Percentiles rank a stretch among this genome's conserved stretches.
Evolutionary conservation across 2,329 filamentous ascomycete species (phyloP).

Genomic region (Pyricularia sp.): DNA sequence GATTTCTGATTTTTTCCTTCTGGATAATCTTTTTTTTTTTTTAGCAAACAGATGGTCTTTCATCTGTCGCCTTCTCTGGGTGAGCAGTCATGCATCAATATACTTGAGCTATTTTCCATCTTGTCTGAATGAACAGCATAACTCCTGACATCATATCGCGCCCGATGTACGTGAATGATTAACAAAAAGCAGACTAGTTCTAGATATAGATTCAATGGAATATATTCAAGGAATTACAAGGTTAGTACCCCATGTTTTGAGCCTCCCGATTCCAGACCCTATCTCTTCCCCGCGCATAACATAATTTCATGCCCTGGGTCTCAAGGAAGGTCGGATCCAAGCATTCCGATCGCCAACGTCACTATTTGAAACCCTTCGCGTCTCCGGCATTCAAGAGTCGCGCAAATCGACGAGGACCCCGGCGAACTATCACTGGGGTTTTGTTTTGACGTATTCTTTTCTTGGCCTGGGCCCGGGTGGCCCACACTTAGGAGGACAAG

Average conservation of each 20-base stretch:
- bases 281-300: neutral
- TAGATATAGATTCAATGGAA: neutral
- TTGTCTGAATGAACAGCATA: neutral
- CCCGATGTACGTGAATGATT: neutral
- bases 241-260: neutral
- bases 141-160: neutral
- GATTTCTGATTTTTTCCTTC: too few relatives aligned
- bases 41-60: too few relatives aligned
- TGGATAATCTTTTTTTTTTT: too few relatives aligned
- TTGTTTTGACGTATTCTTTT: neutral
- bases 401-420: neutral
- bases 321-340: neutral
- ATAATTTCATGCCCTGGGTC: neutral
- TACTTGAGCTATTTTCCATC: neutral
- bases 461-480: neutral
- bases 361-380: neutral
- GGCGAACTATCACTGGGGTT: neutral
- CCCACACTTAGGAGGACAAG: neutral
- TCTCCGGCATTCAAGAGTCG: neutral
- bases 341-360: neutral
- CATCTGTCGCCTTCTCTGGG: too few relatives aligned
- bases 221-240: neutral
- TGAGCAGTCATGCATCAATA: too few relatives aligned
- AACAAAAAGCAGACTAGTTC: neutral
- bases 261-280: neutral